Conservation (phyloP, 2,329 filamentous ascomycete genomes). For the Fusarium xyrophilum region DNA sequence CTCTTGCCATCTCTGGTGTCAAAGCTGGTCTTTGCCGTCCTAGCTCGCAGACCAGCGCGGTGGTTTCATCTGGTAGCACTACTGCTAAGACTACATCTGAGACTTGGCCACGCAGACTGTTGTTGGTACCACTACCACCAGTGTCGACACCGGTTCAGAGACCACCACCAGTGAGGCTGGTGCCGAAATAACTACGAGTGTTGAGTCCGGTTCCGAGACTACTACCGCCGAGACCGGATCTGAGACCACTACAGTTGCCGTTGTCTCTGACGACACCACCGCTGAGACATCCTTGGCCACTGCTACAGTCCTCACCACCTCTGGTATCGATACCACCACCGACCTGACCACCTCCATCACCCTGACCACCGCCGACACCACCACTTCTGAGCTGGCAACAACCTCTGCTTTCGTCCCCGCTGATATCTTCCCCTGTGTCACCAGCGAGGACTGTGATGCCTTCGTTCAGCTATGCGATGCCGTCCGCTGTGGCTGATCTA, state of each 20-base stretch:
- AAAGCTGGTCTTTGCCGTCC: constrained; percentile 7
- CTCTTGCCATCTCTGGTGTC: neutral
- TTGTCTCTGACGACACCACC: neutral
- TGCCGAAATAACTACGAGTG: neutral
- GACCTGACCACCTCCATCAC: constrained; percentile 2
- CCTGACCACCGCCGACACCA: neutral
- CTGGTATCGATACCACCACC: neutral
- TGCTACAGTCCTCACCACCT: neutral
- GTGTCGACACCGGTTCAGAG: neutral
- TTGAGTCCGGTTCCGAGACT: neutral
- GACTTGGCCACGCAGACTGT: neutral
- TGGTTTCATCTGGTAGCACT: neutral
- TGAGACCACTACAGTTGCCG: neutral
- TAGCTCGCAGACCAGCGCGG: neutral
- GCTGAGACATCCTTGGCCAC: neutral
- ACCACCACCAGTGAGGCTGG: neutral
- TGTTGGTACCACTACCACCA: neutral
- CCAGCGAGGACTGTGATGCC: neutral
- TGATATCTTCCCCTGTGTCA: neutral
- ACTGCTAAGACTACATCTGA: neutral
- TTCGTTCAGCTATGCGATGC: neutral
- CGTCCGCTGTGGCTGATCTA: constrained; percentile 5
- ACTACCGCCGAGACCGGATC: neutral
- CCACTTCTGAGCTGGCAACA: neutral
- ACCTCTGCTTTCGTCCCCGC: neutral